Percentiles rank a stretch among this genome's conserved stretches.
Evolutionary conservation across 352 stramenopile species (phyloP).

Genomic region (Phytopythium sindhum): DNA sequence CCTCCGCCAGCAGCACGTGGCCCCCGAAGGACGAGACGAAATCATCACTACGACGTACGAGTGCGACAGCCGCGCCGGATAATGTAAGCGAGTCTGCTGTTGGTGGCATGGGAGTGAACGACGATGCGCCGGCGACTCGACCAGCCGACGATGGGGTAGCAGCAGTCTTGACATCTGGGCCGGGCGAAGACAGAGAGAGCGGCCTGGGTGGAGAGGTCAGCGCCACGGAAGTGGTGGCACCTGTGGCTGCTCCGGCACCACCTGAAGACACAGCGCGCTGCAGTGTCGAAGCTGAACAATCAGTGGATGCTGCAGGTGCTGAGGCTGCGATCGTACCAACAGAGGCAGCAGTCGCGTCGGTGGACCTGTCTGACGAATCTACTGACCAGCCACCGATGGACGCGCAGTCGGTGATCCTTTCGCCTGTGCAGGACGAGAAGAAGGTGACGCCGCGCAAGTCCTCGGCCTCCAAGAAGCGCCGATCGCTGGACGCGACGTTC

Average conservation of each 20-base stretch:
- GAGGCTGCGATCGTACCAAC: not conserved
- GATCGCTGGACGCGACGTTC: slow-evolving; percentile 44
- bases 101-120: not conserved
- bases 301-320: not conserved
- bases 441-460: slow-evolving; percentile 44
- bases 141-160: no score
- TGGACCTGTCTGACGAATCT: not conserved
- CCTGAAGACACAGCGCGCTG: not conserved
- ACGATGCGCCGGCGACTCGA: no score
- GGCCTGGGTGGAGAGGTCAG: no score
- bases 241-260: no score
- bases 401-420: slow-evolving; percentile 21
- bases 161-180: no score
- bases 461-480: slow-evolving; percentile 27
- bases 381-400: not conserved
- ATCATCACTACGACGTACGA: not conserved
- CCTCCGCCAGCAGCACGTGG: not conserved
- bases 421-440: slow-evolving; percentile 49
- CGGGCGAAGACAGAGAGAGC: no score
- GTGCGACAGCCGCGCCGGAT: not conserved
- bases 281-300: not conserved
- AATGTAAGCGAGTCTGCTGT: not conserved
- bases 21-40: not conserved
- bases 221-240: no score
- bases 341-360: not conserved